These are phyloP conservation scores for Rutstroemia sp. DNA, from an alignment of 2,329 filamentous ascomycete genomes.

Conservation along the genomic window DNA sequence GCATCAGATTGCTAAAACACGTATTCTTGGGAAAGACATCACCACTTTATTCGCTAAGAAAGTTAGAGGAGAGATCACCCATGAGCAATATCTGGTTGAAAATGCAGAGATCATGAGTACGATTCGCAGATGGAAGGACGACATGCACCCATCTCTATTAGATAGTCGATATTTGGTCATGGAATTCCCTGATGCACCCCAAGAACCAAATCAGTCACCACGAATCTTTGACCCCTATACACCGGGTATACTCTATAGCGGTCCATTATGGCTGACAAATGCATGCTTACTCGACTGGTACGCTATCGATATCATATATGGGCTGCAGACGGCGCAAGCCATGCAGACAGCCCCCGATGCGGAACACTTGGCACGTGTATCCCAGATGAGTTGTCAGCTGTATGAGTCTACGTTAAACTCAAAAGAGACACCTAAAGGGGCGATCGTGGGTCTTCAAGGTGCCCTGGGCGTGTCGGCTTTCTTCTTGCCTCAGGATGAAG, in stretches of 20 bases:
- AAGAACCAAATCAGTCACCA: slow-evolving; percentile 38
- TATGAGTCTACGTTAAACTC: slow-evolving; percentile 73
- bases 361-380: slow-evolving; percentile 49
- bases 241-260: slow-evolving; percentile 62
- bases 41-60: slow-evolving; percentile 67
- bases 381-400: slow-evolving; percentile 66
- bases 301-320: slow-evolving; percentile 73
- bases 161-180: slow-evolving; percentile 56
- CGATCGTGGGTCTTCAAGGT: slow-evolving; percentile 66
- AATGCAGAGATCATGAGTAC: slow-evolving; percentile 45
- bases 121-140: slow-evolving; percentile 43
- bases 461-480: slow-evolving; percentile 68
- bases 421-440: slow-evolving; percentile 62
- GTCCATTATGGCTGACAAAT: slow-evolving; percentile 66
- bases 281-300: slow-evolving; percentile 70
- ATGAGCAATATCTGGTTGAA: slow-evolving; percentile 57
- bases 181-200: slow-evolving; percentile 46
- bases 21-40: slow-evolving; percentile 73
- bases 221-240: slow-evolving; percentile 65
- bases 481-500: slow-evolving; percentile 69
- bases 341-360: slow-evolving; percentile 39
- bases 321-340: slow-evolving; percentile 59
- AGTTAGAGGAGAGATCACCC: slow-evolving; percentile 54
- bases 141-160: slow-evolving; percentile 54
- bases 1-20: slow-evolving; percentile 55